These are phyloP conservation scores for Lavandula angustifolia DNA, from an alignment of 257 asterid genomes.

Conservation along the genomic window DNA sequence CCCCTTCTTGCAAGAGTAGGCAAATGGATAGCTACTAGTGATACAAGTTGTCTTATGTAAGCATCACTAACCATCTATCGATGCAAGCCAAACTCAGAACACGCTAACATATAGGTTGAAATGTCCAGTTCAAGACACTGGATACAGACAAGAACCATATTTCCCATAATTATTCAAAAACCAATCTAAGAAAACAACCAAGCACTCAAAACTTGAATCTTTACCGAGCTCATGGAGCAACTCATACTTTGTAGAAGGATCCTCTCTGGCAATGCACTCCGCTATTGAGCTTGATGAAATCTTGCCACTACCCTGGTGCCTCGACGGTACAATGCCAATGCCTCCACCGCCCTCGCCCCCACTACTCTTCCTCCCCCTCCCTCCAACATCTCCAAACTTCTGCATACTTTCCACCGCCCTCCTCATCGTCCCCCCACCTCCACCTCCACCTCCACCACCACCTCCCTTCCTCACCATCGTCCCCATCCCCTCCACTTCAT, in stretches of 20 bases:
- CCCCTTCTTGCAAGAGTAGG: too few relatives aligned
- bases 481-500: constrained; percentile 63
- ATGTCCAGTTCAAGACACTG: constrained; percentile 20
- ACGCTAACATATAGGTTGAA: constrained; percentile 14
- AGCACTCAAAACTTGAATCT: constrained; percentile 25
- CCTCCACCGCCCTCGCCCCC: constrained; percentile 29
- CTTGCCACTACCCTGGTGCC: constrained; percentile 68
- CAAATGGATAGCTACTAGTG: too few relatives aligned
- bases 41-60: too few relatives aligned
- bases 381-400: constrained; percentile 66
- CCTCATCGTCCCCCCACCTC: constrained; percentile 74
- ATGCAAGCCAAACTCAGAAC: too few relatives aligned
- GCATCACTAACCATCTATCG: too few relatives aligned
- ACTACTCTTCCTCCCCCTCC: constrained; percentile 50
- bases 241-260: constrained; percentile 87
- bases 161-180: constrained; percentile 10
- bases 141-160: neutral
- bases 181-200: constrained; percentile 12
- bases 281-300: constrained; percentile 82
- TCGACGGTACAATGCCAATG: constrained; percentile 28
- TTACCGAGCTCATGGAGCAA: constrained; percentile 96
- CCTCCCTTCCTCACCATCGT: constrained; percentile 69
- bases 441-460: constrained; percentile 35
- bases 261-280: constrained; percentile 79
- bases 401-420: constrained; percentile 97